Conservation (phyloP, 208 protist species). For the Jaenimonas drosophilae region DNA sequence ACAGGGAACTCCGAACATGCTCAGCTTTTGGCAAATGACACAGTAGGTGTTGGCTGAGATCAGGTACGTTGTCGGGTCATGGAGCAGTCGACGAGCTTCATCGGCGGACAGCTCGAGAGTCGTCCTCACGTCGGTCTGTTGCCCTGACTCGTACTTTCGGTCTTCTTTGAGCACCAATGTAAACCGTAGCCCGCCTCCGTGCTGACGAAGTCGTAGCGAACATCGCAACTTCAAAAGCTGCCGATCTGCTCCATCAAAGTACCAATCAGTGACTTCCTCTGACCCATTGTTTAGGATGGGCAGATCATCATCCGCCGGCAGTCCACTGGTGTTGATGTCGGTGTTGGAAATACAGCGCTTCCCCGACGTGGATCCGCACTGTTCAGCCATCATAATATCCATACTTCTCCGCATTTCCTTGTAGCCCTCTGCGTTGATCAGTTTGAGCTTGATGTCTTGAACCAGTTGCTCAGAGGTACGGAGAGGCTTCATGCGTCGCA, state of each 20-base stretch:
- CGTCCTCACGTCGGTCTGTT: conserved; percentile 24
- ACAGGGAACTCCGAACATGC: conserved; percentile 26
- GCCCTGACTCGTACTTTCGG: conserved; percentile 21
- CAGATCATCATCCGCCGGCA: no score
- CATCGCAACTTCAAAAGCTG: neutral
- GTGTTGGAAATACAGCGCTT: conserved; percentile 6
- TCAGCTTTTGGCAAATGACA: conserved; percentile 30
- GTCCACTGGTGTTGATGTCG: conserved; percentile 1
- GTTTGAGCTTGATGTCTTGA: conserved; percentile 41
- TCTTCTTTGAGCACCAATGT: conserved; percentile 49
- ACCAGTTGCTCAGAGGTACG: conserved; percentile 13
- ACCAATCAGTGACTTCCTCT: no score
- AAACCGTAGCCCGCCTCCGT: no score
- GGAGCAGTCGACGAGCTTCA: conserved; percentile 31
- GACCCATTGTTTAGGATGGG: no score
- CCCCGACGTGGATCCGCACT: neutral
- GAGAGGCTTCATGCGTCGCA: conserved; percentile 21
- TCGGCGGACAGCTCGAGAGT: conserved; percentile 29
- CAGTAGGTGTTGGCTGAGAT: conserved; percentile 23
- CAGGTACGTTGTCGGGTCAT: conserved; percentile 43
- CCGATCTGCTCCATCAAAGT: no score
- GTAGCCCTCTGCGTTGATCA: conserved; percentile 42
- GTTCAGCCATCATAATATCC: conserved; percentile 4
- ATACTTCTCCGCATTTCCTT: conserved; percentile 42
- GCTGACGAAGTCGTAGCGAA: neutral